Evolutionary conservation across 2,329 filamentous ascomycete genomes (phyloP).

Genomic region (Nothopassalora personata): DNA sequence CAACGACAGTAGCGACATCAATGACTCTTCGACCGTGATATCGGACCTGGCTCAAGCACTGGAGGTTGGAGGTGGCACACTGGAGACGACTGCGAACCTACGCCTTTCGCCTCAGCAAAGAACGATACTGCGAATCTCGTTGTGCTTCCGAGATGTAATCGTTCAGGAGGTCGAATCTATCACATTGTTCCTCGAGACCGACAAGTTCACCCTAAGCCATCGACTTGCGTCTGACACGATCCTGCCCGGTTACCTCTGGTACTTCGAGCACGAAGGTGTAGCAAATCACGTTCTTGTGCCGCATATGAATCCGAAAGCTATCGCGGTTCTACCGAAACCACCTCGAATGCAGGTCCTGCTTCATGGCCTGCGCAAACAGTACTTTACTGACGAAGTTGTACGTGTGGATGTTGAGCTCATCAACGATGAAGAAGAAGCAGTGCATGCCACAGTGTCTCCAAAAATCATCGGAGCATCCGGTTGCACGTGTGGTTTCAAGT

Average conservation of each 20-base stretch:
- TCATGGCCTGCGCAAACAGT: slow-evolving; percentile 59
- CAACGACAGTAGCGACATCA: neutral
- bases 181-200: slow-evolving; percentile 57
- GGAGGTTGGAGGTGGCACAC: slow-evolving; percentile 13
- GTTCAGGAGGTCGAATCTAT: slow-evolving; percentile 62
- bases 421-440: slow-evolving; percentile 79
- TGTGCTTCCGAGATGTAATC: slow-evolving; percentile 77
- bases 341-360: slow-evolving; percentile 80
- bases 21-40: neutral
- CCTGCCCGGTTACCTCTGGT: slow-evolving; percentile 10
- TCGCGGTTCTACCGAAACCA: slow-evolving; percentile 78
- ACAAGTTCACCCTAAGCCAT: slow-evolving; percentile 63
- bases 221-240: slow-evolving; percentile 42
- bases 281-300: slow-evolving; percentile 17
- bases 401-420: slow-evolving; percentile 62
- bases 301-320: slow-evolving; percentile 47
- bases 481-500: slow-evolving; percentile 16
- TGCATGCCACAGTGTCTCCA: slow-evolving; percentile 58
- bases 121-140: slow-evolving; percentile 61
- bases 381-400: slow-evolving; percentile 79
- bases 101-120: slow-evolving; percentile 4
- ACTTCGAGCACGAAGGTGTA: slow-evolving; percentile 10
- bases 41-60: slow-evolving; percentile 1
- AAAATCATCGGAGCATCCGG: slow-evolving; percentile 41
- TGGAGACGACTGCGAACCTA: slow-evolving; percentile 12